Conservation (phyloP, 164 flowering plant species). For the Brasenia schreberi region DNA sequence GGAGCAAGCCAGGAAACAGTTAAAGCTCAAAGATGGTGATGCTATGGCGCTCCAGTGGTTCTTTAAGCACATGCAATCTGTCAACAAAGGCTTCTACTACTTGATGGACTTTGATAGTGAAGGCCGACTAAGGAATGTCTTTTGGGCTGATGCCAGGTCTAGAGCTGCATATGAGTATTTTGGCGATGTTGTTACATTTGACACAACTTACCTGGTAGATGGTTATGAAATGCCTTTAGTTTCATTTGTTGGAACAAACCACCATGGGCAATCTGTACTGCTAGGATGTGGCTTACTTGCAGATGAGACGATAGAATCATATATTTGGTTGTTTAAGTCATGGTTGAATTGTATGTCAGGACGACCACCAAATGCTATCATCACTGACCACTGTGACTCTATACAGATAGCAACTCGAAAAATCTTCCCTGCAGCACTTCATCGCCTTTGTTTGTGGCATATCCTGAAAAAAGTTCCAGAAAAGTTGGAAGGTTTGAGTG, state of each 20-base stretch:
- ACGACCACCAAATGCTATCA: conserved; percentile 38
- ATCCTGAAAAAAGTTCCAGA: conserved; percentile 46
- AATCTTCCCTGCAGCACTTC: conserved; percentile 49
- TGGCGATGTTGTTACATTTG: conserved; percentile 53
- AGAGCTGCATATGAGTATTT: conserved; percentile 49
- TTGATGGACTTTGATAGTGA: conserved; percentile 45
- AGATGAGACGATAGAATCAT: conserved; percentile 39
- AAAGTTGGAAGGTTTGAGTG: conserved; percentile 40
- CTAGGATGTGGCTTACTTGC: conserved; percentile 65
- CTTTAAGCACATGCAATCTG: conserved; percentile 31
- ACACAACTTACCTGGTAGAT: conserved; percentile 37
- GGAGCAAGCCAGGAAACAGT: conserved; percentile 16
- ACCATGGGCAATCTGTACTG: conserved; percentile 49
- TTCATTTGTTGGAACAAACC: conserved; percentile 57
- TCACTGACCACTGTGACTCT: conserved; percentile 37
- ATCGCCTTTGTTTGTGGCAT: conserved; percentile 36
- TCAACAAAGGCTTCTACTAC: conserved; percentile 45
- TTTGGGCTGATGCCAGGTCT: conserved; percentile 61
- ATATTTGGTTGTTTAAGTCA: conserved; percentile 47
- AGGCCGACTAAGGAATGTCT: conserved; percentile 43
- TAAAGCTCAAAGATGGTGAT: conserved; percentile 43
- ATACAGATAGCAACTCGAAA: conserved; percentile 38
- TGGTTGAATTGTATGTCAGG: conserved; percentile 45
- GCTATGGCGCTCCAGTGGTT: conserved; percentile 23
- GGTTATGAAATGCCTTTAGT: conserved; percentile 44